Evolutionary conservation across 2,329 filamentous ascomycete genomes (phyloP).

Genomic region (Hyphodiscus sp.): DNA sequence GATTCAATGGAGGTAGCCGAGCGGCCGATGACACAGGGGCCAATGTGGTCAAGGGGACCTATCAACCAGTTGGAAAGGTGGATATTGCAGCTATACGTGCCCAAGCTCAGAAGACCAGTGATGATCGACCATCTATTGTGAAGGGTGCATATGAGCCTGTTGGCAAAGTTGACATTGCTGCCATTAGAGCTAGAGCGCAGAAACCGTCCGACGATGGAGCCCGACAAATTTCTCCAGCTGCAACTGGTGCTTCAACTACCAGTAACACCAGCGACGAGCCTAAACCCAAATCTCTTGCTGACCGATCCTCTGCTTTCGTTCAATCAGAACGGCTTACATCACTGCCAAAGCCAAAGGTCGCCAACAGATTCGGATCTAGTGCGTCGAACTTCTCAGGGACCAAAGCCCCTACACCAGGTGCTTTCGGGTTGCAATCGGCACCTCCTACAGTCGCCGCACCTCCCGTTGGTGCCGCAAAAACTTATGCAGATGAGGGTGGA

Average conservation of each 20-base stretch:
- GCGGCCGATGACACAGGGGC: slow-evolving; percentile 37
- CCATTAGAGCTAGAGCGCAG: slow-evolving; percentile 80
- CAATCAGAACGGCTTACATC: slow-evolving; percentile 75
- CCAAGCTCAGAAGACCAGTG: slow-evolving; percentile 60
- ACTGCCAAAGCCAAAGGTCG: slow-evolving; percentile 89
- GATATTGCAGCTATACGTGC: slow-evolving; percentile 86
- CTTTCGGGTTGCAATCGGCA: slow-evolving; percentile 56
- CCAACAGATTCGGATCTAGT: slow-evolving; percentile 75
- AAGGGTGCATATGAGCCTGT: slow-evolving; percentile 93
- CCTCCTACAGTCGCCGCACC: slow-evolving; percentile 46
- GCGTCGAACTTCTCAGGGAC: slow-evolving; percentile 74
- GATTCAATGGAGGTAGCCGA: slow-evolving; percentile 43
- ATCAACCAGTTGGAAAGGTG: slow-evolving; percentile 95
- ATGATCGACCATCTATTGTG: slow-evolving; percentile 76
- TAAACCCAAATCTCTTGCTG: slow-evolving; percentile 57
- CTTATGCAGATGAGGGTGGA: slow-evolving; percentile 88
- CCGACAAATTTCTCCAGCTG: slow-evolving; percentile 36
- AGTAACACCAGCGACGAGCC: slow-evolving; percentile 39
- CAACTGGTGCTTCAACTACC: slow-evolving; percentile 33
- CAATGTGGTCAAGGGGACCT: slow-evolving; percentile 76
- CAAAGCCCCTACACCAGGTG: slow-evolving; percentile 75
- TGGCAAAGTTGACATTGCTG: slow-evolving; percentile 94
- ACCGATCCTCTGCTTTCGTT: slow-evolving; percentile 68
- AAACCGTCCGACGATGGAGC: slow-evolving; percentile 41
- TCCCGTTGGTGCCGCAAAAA: slow-evolving; percentile 75